A percentile compares a stretch with the other conserved stretches of the same genome.
Evolutionary conservation across 495 filamentous ascomycete genomes (phyloP).

Genomic region (Neurospora sp.): DNA sequence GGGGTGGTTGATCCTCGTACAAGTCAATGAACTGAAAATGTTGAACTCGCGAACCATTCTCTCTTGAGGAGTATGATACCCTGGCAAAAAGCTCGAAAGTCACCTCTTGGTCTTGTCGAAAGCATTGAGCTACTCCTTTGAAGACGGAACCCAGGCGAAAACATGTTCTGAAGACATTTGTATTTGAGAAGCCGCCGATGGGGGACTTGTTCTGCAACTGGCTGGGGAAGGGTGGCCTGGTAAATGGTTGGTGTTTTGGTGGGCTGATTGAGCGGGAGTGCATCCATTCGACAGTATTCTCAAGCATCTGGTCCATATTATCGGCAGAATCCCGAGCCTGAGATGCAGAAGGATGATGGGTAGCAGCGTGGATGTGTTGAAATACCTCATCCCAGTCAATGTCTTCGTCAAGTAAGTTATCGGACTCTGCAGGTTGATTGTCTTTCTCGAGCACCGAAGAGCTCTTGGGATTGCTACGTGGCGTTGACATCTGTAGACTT

Average conservation of each 20-base stretch:
- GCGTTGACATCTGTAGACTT: constrained; percentile 5
- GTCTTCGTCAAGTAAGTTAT: constrained; percentile 25
- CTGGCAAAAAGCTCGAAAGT: constrained; percentile 50
- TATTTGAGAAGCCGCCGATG: constrained; percentile 39
- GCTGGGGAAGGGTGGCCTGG: constrained; percentile 38
- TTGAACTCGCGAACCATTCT: constrained; percentile 33
- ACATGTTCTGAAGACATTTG: constrained; percentile 42
- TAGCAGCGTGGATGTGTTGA: constrained; percentile 3
- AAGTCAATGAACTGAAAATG: constrained; percentile 51
- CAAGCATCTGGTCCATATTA: background rate
- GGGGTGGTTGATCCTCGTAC: constrained; percentile 45
- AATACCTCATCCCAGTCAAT: constrained; percentile 29
- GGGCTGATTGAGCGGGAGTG: background rate
- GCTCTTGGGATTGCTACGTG: background rate
- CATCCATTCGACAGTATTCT: background rate
- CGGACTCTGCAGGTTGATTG: background rate
- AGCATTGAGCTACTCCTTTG: constrained; percentile 29
- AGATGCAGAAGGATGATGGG: background rate
- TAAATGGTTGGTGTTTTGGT: constrained; percentile 23
- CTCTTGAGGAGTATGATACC: constrained; percentile 43
- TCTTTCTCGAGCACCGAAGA: background rate
- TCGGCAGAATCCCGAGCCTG: background rate
- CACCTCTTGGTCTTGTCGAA: constrained; percentile 26
- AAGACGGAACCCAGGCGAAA: constrained; percentile 52
- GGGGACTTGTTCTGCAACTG: constrained; percentile 40